These are phyloP conservation scores for Fusarium fujikuroi DNA, from an alignment of 2,329 filamentous ascomycete species.

Conservation along the genomic window DNA sequence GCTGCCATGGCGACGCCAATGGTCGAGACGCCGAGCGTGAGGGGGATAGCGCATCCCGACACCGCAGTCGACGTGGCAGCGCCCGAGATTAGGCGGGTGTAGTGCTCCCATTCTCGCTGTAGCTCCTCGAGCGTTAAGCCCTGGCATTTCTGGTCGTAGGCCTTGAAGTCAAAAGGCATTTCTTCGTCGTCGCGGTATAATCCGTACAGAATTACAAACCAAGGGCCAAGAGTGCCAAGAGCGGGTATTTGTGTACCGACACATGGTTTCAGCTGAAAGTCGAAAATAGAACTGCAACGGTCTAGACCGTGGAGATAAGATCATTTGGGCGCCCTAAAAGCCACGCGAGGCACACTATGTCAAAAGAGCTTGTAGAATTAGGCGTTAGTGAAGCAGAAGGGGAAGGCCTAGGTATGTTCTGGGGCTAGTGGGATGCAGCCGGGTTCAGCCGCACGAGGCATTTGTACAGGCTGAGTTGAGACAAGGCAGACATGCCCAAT, in stretches of 20 bases:
- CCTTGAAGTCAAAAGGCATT: slow-evolving; percentile 56
- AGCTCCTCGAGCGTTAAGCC: slow-evolving; percentile 51
- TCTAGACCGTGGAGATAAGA: background rate
- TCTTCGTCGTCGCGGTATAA: background rate
- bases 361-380: background rate
- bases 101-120: slow-evolving; percentile 56
- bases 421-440: slow-evolving; percentile 1
- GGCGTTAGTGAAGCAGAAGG: rapidly evolving
- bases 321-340: slow-evolving; percentile 2
- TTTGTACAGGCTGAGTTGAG: background rate
- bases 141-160: slow-evolving; percentile 53
- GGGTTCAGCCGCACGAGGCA: slow-evolving; percentile 25
- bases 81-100: slow-evolving; percentile 54
- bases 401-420: background rate
- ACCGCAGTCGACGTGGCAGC: slow-evolving; percentile 55
- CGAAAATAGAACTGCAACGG: background rate
- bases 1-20: slow-evolving; percentile 53
- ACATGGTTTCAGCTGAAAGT: background rate
- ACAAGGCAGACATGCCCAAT: background rate
- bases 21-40: slow-evolving; percentile 53
- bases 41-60: slow-evolving; percentile 52
- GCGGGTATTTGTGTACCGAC: background rate
- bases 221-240: slow-evolving; percentile 4
- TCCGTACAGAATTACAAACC: rapidly evolving
- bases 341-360: slow-evolving; percentile 26